Evolutionary conservation across 139 green algal genomes (phyloP), one percentile per base, ranked within the genome.

Genomic region (Tetradesmus obliquus): DNA sequence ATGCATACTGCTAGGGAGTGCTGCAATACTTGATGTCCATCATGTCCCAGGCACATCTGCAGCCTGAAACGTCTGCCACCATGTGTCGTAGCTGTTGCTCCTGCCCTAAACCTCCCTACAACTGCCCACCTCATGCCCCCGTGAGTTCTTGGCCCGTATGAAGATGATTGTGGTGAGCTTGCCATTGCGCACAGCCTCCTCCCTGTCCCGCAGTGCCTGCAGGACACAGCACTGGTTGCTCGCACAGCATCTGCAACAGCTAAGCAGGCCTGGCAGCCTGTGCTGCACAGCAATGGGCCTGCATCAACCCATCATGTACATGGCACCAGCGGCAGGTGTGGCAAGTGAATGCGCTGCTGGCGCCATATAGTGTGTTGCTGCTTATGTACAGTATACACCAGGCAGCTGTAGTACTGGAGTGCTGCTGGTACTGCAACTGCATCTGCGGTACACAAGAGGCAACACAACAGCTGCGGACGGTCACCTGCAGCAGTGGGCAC

Each of bases 111-210:
- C 32, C 32, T 45, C 32, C 32, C 32, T 45, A 45, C 32, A 45
- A 3, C 93, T 94, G 55, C 93, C 95, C 62, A 98, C 92, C 92
- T 98, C 96, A 80, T 98, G 97, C 10, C 95, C 96, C 84, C 95
- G 95, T 7, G 66, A 69, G 80, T 99, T 99, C 15, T 91, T 93
- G 94, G 98, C 96, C 1, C 97, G 91, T 76, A 99, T 96, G 91
- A 98, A 99, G 2, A 99, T 87, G 74, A 99, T 98, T 20, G 97
- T 99, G n/a, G 96, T 95, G 5, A 99, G 95, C 93, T 97, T 97
- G 79, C 97, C 97, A 66, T 97, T 97, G 8, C 97, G 91, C 55
- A 99, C 96, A 3, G 96, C 96, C 91, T 98, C 96, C 84, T 99
- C 96, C 1, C 97, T 89, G 72, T 97, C 91, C 7, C 95, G 94